Evolutionary conservation across 2,329 filamentous ascomycete species (phyloP).

Genomic region (Cercospora janseana): DNA sequence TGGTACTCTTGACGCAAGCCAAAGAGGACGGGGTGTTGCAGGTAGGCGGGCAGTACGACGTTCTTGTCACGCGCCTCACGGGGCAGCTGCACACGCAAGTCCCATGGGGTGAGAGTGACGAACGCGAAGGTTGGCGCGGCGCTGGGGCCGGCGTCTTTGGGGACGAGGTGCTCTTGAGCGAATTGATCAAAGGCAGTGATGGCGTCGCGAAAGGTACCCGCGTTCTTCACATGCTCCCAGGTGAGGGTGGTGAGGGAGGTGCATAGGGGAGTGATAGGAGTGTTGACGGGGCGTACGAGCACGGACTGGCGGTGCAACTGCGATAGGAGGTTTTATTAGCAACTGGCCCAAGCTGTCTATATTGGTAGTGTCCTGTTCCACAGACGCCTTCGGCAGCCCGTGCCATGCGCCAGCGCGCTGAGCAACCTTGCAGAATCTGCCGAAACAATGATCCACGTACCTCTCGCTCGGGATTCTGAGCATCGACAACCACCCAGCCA

Average conservation of each 20-base stretch:
- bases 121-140: conserved; percentile 76
- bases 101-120: conserved; percentile 97
- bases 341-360: conserved; percentile 23
- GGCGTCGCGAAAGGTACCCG: conserved; percentile 94
- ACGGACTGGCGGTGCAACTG: conserved; percentile 94
- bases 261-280: conserved; percentile 95
- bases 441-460: conserved; percentile 27
- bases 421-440: conserved; percentile 1
- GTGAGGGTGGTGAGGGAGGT: conserved; percentile 97
- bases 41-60: conserved; percentile 90
- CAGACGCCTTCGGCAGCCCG: conserved; percentile 20
- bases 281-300: conserved; percentile 97
- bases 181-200: conserved; percentile 94
- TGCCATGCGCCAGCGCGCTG: conserved; percentile 8
- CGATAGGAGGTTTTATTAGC: conserved; percentile 26
- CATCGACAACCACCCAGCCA: conserved; percentile 76
- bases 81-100: conserved; percentile 93
- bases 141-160: conserved; percentile 66
- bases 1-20: conserved; percentile 97
- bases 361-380: conserved; percentile 29
- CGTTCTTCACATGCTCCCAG: conserved; percentile 98
- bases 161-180: conserved; percentile 83
- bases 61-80: conserved; percentile 97
- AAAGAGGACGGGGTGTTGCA: conserved; percentile 96
- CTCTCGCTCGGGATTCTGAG: conserved; percentile 37